Percentiles rank a stretch among this genome's conserved stretches.
Conservation (phyloP, 2,329 filamentous ascomycete genomes). For the Ceratocystis papillata region DNA sequence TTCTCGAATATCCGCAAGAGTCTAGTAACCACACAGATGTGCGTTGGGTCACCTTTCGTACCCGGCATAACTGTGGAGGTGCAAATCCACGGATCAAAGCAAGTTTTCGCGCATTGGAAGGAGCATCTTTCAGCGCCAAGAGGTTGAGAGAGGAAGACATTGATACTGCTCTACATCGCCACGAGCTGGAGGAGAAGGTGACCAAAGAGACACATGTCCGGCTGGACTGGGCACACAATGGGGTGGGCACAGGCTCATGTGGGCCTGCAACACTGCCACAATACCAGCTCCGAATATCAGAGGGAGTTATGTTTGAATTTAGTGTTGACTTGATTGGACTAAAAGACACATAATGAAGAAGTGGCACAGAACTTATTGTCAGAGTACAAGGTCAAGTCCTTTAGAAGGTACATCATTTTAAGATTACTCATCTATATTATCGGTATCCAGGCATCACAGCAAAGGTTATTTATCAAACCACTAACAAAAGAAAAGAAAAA, state of each 20-base stretch:
- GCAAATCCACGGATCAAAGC: conserved; percentile 31
- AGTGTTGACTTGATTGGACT: neutral
- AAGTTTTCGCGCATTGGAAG: conserved; percentile 37
- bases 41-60: conserved; percentile 40
- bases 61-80: neutral
- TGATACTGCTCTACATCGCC: conserved; percentile 47
- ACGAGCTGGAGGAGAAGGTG: conserved; percentile 43
- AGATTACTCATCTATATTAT: conserved; percentile 9
- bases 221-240: conserved; percentile 52
- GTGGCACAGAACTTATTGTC: neutral
- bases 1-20: conserved; percentile 61
- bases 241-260: conserved; percentile 51
- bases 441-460: neutral
- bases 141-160: conserved; percentile 46
- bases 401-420: neutral
- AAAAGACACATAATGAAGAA: neutral
- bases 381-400: neutral
- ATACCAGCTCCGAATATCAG: conserved; percentile 36
- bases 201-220: conserved; percentile 45
- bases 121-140: conserved; percentile 46
- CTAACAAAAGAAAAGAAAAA: neutral
- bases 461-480: conserved; percentile 8
- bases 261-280: conserved; percentile 44
- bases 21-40: conserved; percentile 54
- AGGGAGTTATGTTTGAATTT: conserved; percentile 35